phyloP scores from a whole-genome alignment of 345 rosid genomes.

The Salix exigua region DNA sequence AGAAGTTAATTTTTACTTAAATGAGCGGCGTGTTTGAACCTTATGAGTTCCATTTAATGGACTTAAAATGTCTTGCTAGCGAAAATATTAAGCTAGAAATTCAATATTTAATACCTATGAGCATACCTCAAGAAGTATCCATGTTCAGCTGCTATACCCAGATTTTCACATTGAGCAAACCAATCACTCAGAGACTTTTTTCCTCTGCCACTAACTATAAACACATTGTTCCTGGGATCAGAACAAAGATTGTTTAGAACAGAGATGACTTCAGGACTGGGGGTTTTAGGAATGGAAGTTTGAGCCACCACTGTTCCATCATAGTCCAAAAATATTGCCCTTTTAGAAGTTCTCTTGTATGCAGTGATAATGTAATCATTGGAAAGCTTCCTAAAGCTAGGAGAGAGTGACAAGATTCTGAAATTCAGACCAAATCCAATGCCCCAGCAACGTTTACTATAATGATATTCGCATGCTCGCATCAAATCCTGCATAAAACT shows the following conservation, averaged over 20 bases:
- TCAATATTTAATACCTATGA: not conserved
- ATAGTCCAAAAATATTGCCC: slow-evolving; percentile 48
- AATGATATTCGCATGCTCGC: slow-evolving; percentile 37
- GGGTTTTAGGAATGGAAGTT: slow-evolving; percentile 27
- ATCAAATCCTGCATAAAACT: slow-evolving; percentile 44
- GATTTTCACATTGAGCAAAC: slow-evolving; percentile 31
- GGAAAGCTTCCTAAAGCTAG: slow-evolving; percentile 40
- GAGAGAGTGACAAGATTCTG: slow-evolving; percentile 37
- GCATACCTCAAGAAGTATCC: slow-evolving; percentile 34
- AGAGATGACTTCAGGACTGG: slow-evolving; percentile 25
- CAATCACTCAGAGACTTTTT: slow-evolving; percentile 33
- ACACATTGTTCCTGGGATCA: slow-evolving; percentile 37
- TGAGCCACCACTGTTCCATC: slow-evolving; percentile 45
- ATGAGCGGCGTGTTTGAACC: not conserved
- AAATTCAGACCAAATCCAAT: slow-evolving; percentile 41
- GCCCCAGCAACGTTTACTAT: slow-evolving; percentile 37
- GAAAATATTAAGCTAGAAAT: not conserved
- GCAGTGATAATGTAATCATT: slow-evolving; percentile 31
- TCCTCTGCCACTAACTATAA: slow-evolving; percentile 46
- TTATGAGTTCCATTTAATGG: not conserved
- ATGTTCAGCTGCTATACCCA: slow-evolving; percentile 49
- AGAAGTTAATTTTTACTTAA: not conserved
- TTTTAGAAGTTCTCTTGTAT: slow-evolving; percentile 29
- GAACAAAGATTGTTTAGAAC: slow-evolving; percentile 32
- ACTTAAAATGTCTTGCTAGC: not conserved